A percentile compares a stretch with the other conserved stretches of the same genome.
Conservation (phyloP, 495 filamentous ascomycete species). For the Ramalina intermedia region DNA sequence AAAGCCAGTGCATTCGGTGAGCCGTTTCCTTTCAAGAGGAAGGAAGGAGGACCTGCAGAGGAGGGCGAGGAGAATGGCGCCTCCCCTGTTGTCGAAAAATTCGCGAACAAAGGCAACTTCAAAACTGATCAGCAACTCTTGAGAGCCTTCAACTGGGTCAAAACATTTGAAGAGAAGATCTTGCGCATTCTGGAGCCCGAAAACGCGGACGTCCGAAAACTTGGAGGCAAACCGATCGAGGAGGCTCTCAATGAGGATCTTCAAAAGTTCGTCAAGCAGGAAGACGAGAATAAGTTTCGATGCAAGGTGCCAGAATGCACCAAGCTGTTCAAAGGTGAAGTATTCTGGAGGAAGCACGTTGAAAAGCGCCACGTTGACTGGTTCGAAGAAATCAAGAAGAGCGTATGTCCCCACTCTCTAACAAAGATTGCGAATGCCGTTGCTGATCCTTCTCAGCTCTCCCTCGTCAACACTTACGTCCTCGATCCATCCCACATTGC, state of each 20-base stretch:
- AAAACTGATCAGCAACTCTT: conserved; percentile 85
- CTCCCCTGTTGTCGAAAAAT: conserved; percentile 49
- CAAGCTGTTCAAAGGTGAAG: conserved; percentile 92
- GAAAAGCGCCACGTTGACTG: conserved; percentile 92
- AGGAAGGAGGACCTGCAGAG: conserved; percentile 36
- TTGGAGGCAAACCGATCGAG: conserved; percentile 77
- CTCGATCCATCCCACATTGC: conserved; percentile 86
- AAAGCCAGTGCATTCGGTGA: conserved; percentile 65
- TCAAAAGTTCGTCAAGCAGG: conserved; percentile 79
- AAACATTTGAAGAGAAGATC: conserved; percentile 94
- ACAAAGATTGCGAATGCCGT: neutral
- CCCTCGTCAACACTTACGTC: conserved; percentile 84
- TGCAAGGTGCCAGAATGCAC: conserved; percentile 93
- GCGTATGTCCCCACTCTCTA: conserved; percentile 43
- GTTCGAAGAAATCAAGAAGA: conserved; percentile 62
- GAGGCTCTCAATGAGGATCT: conserved; percentile 81
- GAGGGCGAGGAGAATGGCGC: conserved; percentile 50
- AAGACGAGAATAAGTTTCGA: conserved; percentile 89
- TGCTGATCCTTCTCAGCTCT: conserved; percentile 40
- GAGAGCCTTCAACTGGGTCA: conserved; percentile 98
- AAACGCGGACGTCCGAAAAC: conserved; percentile 65
- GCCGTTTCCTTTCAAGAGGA: conserved; percentile 67
- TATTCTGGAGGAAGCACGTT: conserved; percentile 95
- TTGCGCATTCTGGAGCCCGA: conserved; percentile 84
- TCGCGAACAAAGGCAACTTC: conserved; percentile 41